Base-by-base conservation (phyloP, 2,329 filamentous ascomycete genomes). In the Botrytis fragariae region DNA sequence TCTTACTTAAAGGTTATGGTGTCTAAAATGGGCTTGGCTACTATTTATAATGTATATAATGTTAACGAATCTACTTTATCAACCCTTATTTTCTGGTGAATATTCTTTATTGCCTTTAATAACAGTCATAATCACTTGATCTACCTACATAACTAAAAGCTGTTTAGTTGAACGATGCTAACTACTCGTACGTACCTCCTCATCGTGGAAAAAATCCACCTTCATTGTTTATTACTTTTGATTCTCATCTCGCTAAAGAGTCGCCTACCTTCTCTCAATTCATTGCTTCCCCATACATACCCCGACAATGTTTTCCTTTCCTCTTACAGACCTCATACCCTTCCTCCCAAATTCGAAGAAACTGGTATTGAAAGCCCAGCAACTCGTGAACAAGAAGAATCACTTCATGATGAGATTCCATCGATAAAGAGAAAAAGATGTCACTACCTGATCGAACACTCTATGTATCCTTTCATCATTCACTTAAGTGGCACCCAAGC, bases 311-410 rank as follows among this genome's bases (percentile, higher is more conserved):
- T 45, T 18, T 45, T 45, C 18, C 6, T 16, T 54, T 54, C 25
- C 6, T 9, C 51, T 29, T 8, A 3, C 1, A 29, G 14, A 16
- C 1, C n/a, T 29, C 14, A 54, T 18, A 8, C 51, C 16, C 6
- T 14, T 54, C 14, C 10, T 54, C n/a, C 14, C n/a, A 0, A 51
- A n/a, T 29, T 54, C 51, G 16, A 54, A 29, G 1, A n/a, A 2
- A 3, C n/a, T 6, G 6, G 1, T 29, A 29, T 29, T 5, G 14
- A 29, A 54, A 18, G 6, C 1, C 51, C 14, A 54, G 14, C n/a
- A 29, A 29, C n/a, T 6, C 3, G 0, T n/a, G 3, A 7, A 29
- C 14, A 29, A n/a, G 6, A 0, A 54, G 18, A n/a, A 22, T 12
- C 14, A 29, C 48, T 1, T 54, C 5, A 29, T 5, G 7, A n/a